Base-by-base conservation (phyloP, 2,329 filamentous ascomycete genomes). In the Cadophora malorum region DNA sequence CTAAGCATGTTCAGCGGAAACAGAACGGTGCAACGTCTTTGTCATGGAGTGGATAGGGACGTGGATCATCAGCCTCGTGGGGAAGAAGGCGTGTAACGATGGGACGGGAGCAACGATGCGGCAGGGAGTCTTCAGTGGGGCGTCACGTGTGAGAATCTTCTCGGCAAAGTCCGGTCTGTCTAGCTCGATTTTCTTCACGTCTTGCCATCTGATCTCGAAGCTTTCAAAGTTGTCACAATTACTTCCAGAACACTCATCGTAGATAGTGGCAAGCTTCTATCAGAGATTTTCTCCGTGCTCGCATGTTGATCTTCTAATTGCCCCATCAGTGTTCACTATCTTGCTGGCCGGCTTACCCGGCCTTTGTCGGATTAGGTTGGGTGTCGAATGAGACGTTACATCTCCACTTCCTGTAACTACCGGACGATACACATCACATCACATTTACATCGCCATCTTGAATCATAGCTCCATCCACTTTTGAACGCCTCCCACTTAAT, bases 361-460 rank as follows among this genome's bases (percentile, higher is more conserved):
- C 56, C 33, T 66, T 64, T 63, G n/a, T 52, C 61, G 49, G 61
- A 9, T 14, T 28, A 7, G 35, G 35, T 14, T 19, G 16, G 35
- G 55, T 66, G 62, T 56, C 28, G 6, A 55, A 72, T 74, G 72
- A 68, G 72, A 74, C 72, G 72, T 74, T 74, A 74, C 72, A 74
- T 74, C 65, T 66, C 68, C 50, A 67, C 52, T 41, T 28, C n/a
- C 35, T 59, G 56, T 23, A 45, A 59, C 56, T 59, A 41, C 52
- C 23, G 35, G 21, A 59, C 33, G 10, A 41, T 28, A 19, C 35
- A 41, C 16, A 35, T 23, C 33, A 59, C 56, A 63, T 65, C 61
- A 49, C 28, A 49, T 21, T 21, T 4, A 49, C 19, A 52, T 50
- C 25, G 35, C 61, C 63, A 61, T 62, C 41, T 62, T 50, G 47